These are phyloP conservation scores for Cadophora malorum DNA, from an alignment of 2,329 filamentous ascomycete genomes.

Conservation along the genomic window DNA sequence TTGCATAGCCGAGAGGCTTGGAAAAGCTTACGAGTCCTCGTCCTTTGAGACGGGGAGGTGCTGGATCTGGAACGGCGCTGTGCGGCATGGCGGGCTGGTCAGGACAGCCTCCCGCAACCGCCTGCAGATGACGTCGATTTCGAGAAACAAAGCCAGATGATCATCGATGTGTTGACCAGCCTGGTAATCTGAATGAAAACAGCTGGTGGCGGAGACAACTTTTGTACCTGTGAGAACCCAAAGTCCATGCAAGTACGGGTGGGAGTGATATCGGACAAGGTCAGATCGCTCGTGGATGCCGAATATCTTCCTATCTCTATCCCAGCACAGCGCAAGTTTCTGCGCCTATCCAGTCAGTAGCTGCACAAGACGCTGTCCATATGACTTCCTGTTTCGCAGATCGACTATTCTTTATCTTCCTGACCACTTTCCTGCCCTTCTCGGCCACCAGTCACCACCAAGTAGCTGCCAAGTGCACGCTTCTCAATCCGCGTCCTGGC, in stretches of 20 bases:
- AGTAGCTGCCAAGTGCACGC: too few relatives aligned
- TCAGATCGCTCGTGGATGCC: not conserved
- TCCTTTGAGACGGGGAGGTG: conserved; percentile 6
- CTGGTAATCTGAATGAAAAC: not conserved
- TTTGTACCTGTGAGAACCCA: not conserved
- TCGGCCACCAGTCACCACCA: not conserved
- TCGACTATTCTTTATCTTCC: not conserved
- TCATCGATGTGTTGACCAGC: too few relatives aligned
- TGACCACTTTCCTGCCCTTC: not conserved
- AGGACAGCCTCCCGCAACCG: conserved; percentile 14
- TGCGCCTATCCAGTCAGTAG: not conserved
- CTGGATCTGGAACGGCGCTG: conserved; percentile 16
- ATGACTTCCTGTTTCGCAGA: not conserved
- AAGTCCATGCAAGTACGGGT: not conserved
- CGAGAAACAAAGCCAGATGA: not conserved
- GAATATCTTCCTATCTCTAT: not conserved
- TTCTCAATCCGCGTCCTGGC: not conserved
- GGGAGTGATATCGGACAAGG: not conserved
- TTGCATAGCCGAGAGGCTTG: conserved; percentile 4
- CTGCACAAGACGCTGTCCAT: not conserved
- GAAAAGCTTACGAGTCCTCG: conserved; percentile 9
- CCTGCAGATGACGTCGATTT: conserved; percentile 24
- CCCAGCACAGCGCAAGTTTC: not conserved
- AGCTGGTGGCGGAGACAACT: not conserved
- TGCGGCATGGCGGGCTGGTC: not conserved